Percentiles rank a stretch among this genome's conserved stretches.
These are phyloP conservation scores for Oehlia diaphana DNA, from an alignment of 192 early-diverging fungal species.

Conservation along the genomic window DNA sequence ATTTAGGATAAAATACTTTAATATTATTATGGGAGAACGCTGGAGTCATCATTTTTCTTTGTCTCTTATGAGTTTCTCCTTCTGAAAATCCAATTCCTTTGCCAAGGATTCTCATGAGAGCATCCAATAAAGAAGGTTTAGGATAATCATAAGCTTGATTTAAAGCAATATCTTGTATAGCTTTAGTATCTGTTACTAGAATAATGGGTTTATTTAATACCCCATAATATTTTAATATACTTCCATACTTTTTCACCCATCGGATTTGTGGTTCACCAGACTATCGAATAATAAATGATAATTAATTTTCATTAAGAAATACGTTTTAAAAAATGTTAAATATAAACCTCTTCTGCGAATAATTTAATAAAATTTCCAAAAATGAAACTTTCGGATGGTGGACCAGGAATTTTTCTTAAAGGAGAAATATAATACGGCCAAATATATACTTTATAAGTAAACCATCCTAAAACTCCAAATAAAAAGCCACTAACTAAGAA, in stretches of 20 bases:
- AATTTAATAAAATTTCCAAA: no score
- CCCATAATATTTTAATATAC: constrained; percentile 47
- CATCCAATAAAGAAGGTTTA: constrained; percentile 33
- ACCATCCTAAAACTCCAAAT: no score
- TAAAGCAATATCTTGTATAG: constrained; percentile 45
- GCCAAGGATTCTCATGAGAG: constrained; percentile 43
- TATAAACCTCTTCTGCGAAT: no score
- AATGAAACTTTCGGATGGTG: no score
- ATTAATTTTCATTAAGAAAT: no score
- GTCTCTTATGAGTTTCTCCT: constrained; percentile 48
- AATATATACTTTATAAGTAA: no score
- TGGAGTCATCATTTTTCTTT: constrained; percentile 61
- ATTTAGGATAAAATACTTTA: constrained; percentile 34
- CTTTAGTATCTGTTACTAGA: constrained; percentile 50
- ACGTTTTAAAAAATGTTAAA: no score
- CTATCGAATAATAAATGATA: no score
- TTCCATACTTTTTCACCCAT: constrained; percentile 54
- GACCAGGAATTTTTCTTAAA: no score
- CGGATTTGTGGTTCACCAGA: constrained; percentile 30
- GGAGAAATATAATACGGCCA: no score
- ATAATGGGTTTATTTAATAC: constrained; percentile 42
- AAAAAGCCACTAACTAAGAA: no score
- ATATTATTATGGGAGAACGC: constrained; percentile 48
- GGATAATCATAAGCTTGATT: constrained; percentile 47
- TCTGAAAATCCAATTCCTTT: constrained; percentile 52